Base-by-base conservation (phyloP, 2,329 filamentous ascomycete species). In the Calonectria crousiana region DNA sequence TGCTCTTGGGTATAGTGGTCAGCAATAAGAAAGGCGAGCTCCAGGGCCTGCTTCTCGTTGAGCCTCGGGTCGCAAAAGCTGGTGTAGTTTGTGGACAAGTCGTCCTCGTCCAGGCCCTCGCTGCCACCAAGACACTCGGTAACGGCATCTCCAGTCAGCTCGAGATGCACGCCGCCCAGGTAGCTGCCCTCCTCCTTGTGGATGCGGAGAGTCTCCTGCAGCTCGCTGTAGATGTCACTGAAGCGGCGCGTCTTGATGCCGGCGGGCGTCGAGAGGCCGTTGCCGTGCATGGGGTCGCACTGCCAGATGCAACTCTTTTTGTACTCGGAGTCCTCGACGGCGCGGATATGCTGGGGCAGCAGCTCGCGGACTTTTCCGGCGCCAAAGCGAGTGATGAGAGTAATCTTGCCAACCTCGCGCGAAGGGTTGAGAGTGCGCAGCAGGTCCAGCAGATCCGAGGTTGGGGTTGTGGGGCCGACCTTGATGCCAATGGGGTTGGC, bases 251-350 rank as follows among this genome's bases (percentile, higher is more conserved):
- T 99, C 89, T 99, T 99, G 86, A 98, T 92, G 32, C 95, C 95
- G 0, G 90, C 87, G 0, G 91, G 90, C 0, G 95, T 96, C 26
- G 91, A 90, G 53, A 89, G 87, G 47, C 92, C 93, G 85, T 94
- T 94, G 76, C 97, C 97, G 86, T 99, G 97, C 97, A 99, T 99
- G 28, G 97, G 97, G 85, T 99, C 97, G 86, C 96, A 98, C 87
- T 98, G 97, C 96, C 96, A 98, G 79, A 98, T 95, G 5, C 98
- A 95, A 28, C 85, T 86, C 66, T 88, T 84, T 60, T 84, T 84
- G 84, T 92, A 92, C 85, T 93, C 95, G 72, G 94, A 96, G 79
- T 89, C 89, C 84, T 97, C 94, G 32, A 99, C 96, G 47, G 95
- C 95, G 78, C 94, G 92, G 83, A 99, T 98, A 85, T 98, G 97